Evolutionary conservation across 1,284 basidiomycete species (phyloP), one percentile per base, ranked within the genome.

Genomic region (Acaromyces ingoldii): DNA sequence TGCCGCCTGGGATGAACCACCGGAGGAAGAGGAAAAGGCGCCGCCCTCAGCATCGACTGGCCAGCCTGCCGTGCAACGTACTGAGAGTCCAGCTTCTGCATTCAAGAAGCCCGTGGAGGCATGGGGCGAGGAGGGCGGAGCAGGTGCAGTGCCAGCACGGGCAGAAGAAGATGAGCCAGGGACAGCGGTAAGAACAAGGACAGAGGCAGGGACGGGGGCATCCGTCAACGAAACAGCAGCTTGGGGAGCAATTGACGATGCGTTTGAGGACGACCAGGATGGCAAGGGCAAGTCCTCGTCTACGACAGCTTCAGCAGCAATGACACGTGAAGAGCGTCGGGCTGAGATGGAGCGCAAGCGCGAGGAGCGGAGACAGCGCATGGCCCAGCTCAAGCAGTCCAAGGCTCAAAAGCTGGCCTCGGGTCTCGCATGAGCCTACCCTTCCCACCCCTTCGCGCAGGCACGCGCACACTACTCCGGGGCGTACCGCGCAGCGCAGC

Each of bases 241-340:
- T 2, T 63, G 61, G 61, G 54, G 51, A 0, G 36, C 47, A 6
- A 56, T 58, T 26, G 62, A 65, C 41, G 63, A 58, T 17, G 28
- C 55, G 17, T 42, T 34, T 21, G 52, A 58, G 5, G 51, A 56
- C 9, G 52, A 44, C 5, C n/a, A n/a, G 33, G 41, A 48, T 25
- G 48, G 10, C 34, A 61, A 2, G 51, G 53, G 15, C 24, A 60
- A 7, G 38, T 40, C 13, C 7, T 7, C 17, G 7, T 17, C 17
- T 28, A 36, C 53, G 13, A 44, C 28, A 6, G 56, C 53, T 3
- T 48, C 30, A 13, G 36, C 41, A 31, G 52, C 53, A 9, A 15
- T 66, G 57, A 57, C 54, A n/a, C 66, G 63, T 34, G 68, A 71
- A 30, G 66, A 71, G 30, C 65, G 63, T 53, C 57, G 59, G 34